phyloP scores from a whole-genome alignment of 1,284 basidiomycete species.

The Coniophora puteana region DNA sequence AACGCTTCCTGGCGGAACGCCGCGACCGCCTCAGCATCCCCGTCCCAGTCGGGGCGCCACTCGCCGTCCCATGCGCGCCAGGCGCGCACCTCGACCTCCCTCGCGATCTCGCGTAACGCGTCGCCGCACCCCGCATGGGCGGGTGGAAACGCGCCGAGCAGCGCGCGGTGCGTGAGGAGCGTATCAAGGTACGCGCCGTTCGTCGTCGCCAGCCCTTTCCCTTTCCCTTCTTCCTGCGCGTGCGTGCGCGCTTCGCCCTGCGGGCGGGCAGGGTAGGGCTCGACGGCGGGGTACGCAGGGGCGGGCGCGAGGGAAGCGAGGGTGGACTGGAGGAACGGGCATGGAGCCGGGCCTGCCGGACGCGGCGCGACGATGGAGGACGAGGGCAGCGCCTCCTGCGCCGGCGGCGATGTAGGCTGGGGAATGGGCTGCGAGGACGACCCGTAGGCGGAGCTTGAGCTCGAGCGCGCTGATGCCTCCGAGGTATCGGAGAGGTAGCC shows the following conservation, averaged over 20 bases:
- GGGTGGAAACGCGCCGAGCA: slow-evolving; percentile 53
- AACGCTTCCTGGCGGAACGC: slow-evolving; percentile 61
- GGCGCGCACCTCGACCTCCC: slow-evolving; percentile 50
- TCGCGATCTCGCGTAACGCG: slow-evolving; percentile 61
- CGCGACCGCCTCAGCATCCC: slow-evolving; percentile 60
- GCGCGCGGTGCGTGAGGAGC: slow-evolving; percentile 71
- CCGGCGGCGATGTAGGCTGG: slow-evolving; percentile 23
- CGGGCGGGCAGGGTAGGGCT: slow-evolving; percentile 53
- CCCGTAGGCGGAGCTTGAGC: slow-evolving; percentile 33
- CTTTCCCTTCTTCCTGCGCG: no score
- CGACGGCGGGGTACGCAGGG: slow-evolving; percentile 30
- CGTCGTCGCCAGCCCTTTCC: slow-evolving; percentile 49
- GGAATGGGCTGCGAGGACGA: no score
- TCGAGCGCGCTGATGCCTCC: slow-evolving; percentile 44
- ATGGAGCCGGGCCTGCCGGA: slow-evolving; percentile 26
- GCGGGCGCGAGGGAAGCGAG: slow-evolving; percentile 33
- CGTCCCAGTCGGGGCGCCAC: slow-evolving; percentile 63
- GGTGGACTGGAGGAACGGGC: slow-evolving; percentile 61
- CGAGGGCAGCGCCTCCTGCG: slow-evolving; percentile 18
- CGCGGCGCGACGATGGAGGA: slow-evolving; percentile 10
- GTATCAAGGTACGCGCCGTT: slow-evolving; percentile 70
- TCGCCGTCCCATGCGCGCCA: no score
- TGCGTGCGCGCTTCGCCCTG: slow-evolving; percentile 49
- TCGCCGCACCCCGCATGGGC: slow-evolving; percentile 58
- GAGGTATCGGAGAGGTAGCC: slow-evolving; percentile 38